Percentiles rank a stretch among this genome's conserved stretches.
Conservation (phyloP, 345 rosid species). For the Abelmoschus esculentus region DNA sequence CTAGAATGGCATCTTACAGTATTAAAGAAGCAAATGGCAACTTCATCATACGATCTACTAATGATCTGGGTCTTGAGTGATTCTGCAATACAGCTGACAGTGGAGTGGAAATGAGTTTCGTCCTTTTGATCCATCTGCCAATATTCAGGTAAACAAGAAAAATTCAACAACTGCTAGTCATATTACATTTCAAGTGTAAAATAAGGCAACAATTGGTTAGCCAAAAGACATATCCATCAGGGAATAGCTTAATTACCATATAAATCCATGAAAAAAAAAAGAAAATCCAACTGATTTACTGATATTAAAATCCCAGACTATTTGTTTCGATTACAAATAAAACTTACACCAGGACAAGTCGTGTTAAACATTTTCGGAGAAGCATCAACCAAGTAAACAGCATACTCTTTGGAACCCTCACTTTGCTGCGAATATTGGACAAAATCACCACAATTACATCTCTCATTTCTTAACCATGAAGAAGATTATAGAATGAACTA, state of each 20-base stretch:
- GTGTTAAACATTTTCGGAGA: conserved; percentile 77
- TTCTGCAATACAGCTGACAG: conserved; percentile 61
- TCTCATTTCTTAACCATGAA: background rate
- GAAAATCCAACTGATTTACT: background rate
- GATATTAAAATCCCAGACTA: too few species aligned
- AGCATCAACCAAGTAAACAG: conserved; percentile 75
- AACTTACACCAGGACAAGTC: conserved; percentile 47
- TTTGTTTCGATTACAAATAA: background rate
- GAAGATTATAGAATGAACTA: background rate
- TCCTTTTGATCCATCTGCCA: conserved; percentile 52
- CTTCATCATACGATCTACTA: conserved; percentile 70
- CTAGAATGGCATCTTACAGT: conserved; percentile 43
- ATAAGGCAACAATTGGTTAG: background rate
- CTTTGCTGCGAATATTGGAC: conserved; percentile 34
- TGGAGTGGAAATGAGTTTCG: conserved; percentile 65
- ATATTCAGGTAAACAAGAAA: background rate
- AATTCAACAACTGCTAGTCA: conserved; percentile 3
- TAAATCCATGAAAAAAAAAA: background rate
- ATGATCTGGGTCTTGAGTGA: conserved; percentile 78
- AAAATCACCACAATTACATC: background rate
- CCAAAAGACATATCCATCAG: background rate
- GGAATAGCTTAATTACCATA: background rate
- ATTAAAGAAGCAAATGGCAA: conserved; percentile 86
- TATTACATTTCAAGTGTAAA: background rate
- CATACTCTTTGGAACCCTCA: conserved; percentile 60